Base-by-base conservation (phyloP, 2,329 filamentous ascomycete species). In the Monilinia fructicola region DNA sequence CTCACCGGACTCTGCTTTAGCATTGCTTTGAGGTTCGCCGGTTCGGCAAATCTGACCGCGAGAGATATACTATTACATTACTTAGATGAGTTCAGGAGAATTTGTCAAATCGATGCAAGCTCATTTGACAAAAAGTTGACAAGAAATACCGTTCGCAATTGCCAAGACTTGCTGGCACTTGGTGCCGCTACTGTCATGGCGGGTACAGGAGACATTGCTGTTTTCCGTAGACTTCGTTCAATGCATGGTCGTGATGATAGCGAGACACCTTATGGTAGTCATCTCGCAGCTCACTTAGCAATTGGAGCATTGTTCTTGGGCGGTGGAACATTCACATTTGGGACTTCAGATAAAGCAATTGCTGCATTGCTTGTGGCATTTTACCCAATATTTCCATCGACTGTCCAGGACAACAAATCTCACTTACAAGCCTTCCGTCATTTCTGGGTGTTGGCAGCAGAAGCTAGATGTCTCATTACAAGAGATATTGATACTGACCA, bases 371-470 rank as follows among this genome's bases (percentile, higher is more conserved):
- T 99, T 10, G 89, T 95, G 54, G 90, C 95, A 1, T 96, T 99
- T 77, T 99, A 99, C 75, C 95, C 95, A 0, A 84, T 97, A 26
- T 97, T 96, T 76, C 95, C 95, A 0, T 90, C 87, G 12, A 90
- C 87, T 40, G 91, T 98, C 2, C 90, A 96, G 74, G 95, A 99
- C 79, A 98, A 98, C 75, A 90, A 91, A 71, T 93, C 92, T 14
- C 95, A 99, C 74, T 83, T 99, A 7, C 95, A 99, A 80, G 95
- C 96, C 4, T 95, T 99, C 80, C 88, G 96, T 6, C 94, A 99
- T 78, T 91, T 99, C 75, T 99, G 95, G 95, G 94, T 97, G 14
- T 83, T 99, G 4, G 95, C 95, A 1, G 90, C 91, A 0, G 95
- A 99, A 74, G 87, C 92, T 12, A 87, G 96, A 62, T 98, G 94